Evolutionary conservation across 306 rosid species (phyloP), one percentile per base, ranked within the genome.

Genomic region (Psophocarpus tetragonolobus): DNA sequence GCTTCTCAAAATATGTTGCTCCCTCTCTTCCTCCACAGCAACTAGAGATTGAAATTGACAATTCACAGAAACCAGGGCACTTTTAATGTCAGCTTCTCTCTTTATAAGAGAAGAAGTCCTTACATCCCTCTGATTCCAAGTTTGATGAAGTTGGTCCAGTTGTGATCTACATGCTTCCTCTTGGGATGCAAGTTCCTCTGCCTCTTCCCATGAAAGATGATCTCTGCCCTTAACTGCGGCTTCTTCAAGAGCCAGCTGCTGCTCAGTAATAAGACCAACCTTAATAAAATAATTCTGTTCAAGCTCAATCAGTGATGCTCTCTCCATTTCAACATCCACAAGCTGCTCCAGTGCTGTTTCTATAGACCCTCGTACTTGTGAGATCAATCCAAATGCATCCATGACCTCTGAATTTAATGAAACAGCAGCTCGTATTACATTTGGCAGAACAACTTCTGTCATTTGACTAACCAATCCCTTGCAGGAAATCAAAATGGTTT

Each of bases 161-260:
- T 92, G 90, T 66, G 87, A 93, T 82, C 94, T 90, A 85, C 98
- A 92, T 83, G 91, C 96, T 87, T 94, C 98, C 88, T 94, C 98
- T 80, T 94, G 94, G 67, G 97, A 86, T 41, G 96, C 97, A 75
- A 94, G 96, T 86, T 94, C 98, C 83, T 94, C 98, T 48, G 98
- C 97, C 87, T 94, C 98, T 86, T 94, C 98, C 98, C 98, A 94
- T 30, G 97, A 94, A 80, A 94, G 94, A 88, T 92, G 90, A 87
- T 94, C 98, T 80, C 98, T 91, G 45, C 97, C 90, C 84, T 87
- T 94, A 63, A 81, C 83, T 78, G 98, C 90, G 74, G 96, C 98
- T 87, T 94, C 94, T 88, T 92, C 96, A 54, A 94, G 98, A 74
- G 94, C 91, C 89, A 92, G 84, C 86, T 92, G 97, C 85, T 89